These are phyloP conservation scores for Azolla pinnata DNA, from an alignment of 75 land plant species.

Conservation along the genomic window DNA sequence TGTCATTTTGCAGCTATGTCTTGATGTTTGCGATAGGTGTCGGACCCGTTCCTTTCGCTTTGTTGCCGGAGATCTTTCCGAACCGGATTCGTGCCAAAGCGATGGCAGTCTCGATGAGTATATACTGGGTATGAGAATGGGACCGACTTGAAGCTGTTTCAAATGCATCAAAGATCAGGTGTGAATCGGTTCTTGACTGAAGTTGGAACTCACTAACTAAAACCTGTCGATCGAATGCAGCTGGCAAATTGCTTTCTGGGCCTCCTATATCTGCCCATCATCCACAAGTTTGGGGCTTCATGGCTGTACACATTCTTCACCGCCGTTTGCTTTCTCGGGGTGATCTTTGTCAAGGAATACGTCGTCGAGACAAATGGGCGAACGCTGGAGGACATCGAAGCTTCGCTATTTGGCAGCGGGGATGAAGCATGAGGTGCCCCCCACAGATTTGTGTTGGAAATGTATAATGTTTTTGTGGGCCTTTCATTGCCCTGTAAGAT, in stretches of 20 bases:
- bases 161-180: background rate
- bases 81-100: conserved; percentile 53
- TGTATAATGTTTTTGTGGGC: no score
- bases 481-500: no score
- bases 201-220: background rate
- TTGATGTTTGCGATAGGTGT: conserved; percentile 84
- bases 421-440: no score
- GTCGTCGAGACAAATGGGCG: conserved; percentile 84
- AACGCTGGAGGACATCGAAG: conserved; percentile 83
- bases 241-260: conserved; percentile 88
- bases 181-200: background rate
- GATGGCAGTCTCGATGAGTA: conserved; percentile 87
- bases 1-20: conserved; percentile 57
- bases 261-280: conserved; percentile 54
- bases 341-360: conserved; percentile 56
- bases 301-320: conserved; percentile 58
- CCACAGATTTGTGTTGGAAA: no score
- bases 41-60: conserved; percentile 85
- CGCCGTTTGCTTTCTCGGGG: conserved; percentile 53
- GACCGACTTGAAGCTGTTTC: background rate
- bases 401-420: conserved; percentile 14
- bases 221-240: conserved; percentile 26
- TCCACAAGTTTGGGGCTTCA: conserved; percentile 59
- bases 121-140: conserved; percentile 69
- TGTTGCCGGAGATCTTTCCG: conserved; percentile 72